Evolutionary conservation across 129 eudicot species (phyloP).

Genomic region (Pulicaria dysenterica): DNA sequence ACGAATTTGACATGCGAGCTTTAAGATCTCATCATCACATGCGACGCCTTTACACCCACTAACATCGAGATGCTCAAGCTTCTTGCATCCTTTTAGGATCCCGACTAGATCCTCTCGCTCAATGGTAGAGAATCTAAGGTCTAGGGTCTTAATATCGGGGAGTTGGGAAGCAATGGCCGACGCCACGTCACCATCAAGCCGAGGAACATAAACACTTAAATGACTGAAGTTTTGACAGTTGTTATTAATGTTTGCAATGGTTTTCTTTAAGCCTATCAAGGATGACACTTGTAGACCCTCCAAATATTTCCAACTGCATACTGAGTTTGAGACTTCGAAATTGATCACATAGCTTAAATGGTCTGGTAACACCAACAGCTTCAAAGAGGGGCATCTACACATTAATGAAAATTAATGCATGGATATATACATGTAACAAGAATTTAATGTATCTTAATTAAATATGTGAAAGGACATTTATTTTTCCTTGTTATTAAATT

Average conservation of each 20-base stretch:
- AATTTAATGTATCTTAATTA: too few relatives aligned
- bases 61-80: slow-evolving; percentile 15
- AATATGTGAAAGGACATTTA: not conserved
- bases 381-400: slow-evolving; percentile 25
- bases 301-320: slow-evolving; percentile 9
- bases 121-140: slow-evolving; percentile 1
- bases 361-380: slow-evolving; percentile 25
- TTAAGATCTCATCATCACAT: not conserved
- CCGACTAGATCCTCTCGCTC: not conserved
- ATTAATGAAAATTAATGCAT: not conserved
- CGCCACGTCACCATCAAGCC: slow-evolving; percentile 9
- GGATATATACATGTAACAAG: too few relatives aligned
- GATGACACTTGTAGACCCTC: slow-evolving; percentile 18
- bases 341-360: slow-evolving; percentile 29
- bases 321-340: slow-evolving; percentile 22
- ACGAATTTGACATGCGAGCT: slow-evolving; percentile 15
- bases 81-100: slow-evolving; percentile 21
- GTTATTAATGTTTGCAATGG: slow-evolving; percentile 15
- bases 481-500: too few relatives aligned
- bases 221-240: slow-evolving; percentile 23
- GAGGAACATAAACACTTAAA: not conserved
- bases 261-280: slow-evolving; percentile 4
- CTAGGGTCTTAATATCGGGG: slow-evolving; percentile 18
- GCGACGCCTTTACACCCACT: not conserved
- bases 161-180: slow-evolving; percentile 24